Evolutionary conservation across 2,329 filamentous ascomycete species (phyloP).

Genomic region (Colletotrichum spinosum): DNA sequence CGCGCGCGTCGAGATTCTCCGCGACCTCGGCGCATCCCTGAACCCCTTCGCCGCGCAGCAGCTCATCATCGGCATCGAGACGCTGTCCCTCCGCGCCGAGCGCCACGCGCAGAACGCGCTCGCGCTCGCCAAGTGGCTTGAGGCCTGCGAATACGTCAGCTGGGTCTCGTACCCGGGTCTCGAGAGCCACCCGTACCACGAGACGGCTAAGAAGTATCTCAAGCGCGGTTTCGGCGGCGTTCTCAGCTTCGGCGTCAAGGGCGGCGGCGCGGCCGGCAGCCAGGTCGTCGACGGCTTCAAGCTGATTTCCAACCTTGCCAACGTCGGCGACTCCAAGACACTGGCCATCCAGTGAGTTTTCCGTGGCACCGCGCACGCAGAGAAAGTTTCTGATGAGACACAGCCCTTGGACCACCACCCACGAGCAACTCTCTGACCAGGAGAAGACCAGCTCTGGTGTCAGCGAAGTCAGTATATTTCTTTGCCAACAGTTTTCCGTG

Average conservation of each 20-base stretch:
- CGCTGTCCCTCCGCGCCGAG: slow-evolving; percentile 86
- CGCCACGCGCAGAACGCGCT: slow-evolving; percentile 88
- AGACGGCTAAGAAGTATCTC: slow-evolving; percentile 87
- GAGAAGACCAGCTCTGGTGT: slow-evolving; percentile 86
- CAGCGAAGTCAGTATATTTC: slow-evolving; percentile 68
- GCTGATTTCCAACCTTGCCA: slow-evolving; percentile 94
- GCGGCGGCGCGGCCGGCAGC: slow-evolving; percentile 83
- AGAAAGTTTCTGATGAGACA: not conserved
- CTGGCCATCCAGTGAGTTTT: slow-evolving; percentile 79
- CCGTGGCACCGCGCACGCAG: not conserved
- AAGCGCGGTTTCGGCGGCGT: slow-evolving; percentile 89
- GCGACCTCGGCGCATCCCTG: slow-evolving; percentile 84
- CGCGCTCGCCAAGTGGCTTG: slow-evolving; percentile 83
- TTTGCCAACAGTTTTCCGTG: not conserved
- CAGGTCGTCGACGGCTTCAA: slow-evolving; percentile 95
- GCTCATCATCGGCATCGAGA: slow-evolving; percentile 89
- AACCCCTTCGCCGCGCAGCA: slow-evolving; percentile 96
- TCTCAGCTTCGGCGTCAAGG: slow-evolving; percentile 92
- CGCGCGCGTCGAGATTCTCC: slow-evolving; percentile 87
- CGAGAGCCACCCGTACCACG: slow-evolving; percentile 82
- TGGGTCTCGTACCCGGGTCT: slow-evolving; percentile 97
- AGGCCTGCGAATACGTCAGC: slow-evolving; percentile 83
- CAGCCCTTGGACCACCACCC: slow-evolving; percentile 89
- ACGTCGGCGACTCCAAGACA: slow-evolving; percentile 96
- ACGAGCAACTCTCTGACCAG: slow-evolving; percentile 88